Evolutionary conservation across 345 rosid species (phyloP), one percentile per base, ranked within the genome.

Genomic region (Laguncularia racemosa): DNA sequence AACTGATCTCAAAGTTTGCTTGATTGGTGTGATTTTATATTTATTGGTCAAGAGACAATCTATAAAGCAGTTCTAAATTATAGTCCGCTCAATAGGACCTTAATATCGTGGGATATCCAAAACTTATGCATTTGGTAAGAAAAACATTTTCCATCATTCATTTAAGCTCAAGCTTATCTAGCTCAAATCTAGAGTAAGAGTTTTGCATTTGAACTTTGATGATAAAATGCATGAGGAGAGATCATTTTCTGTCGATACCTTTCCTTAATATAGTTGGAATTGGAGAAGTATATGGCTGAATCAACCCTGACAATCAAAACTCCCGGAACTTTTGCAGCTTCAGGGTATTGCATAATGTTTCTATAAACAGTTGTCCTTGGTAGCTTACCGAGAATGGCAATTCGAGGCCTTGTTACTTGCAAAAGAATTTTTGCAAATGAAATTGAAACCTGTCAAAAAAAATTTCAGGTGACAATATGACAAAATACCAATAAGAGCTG

Each of bases 321-420:
- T 52, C 92, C 97, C 0, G 88, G 72, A 57, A 84, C 70, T 71
- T 78, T 83, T 2, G 82, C 60, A 20, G 97, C 95, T 50, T 80
- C 90, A 8, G 89, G 95, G 62, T 86, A 89, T 57, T 86, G 95
- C 47, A 57, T 67, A 16, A 81, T 69, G 73, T 86, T 89, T 51
- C 97, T 70, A 62, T 82, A 86, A 48, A 84, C 86, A 16, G 65
- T 65, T 6, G 95, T 84, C 68, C 88, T 64, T 0, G 89, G 92
- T 19, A 89, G 46, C 71, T 83, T 87, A 15, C 96, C 97, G 2
- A 91, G 87, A 68, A 87, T 66, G 12, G 89, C 89, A 0, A 93
- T 91, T 28, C 87, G 63, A 9, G 89, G 93, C 71, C 97, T 73
- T 0, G 97, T 91, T 23, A 91, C 89, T 83, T 91, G 96, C 61